A percentile compares a stretch with the other conserved stretches of the same genome.
Evolutionary conservation across 2,329 filamentous ascomycete species (phyloP).

Genomic region (Zymoseptoria ardabiliae): DNA sequence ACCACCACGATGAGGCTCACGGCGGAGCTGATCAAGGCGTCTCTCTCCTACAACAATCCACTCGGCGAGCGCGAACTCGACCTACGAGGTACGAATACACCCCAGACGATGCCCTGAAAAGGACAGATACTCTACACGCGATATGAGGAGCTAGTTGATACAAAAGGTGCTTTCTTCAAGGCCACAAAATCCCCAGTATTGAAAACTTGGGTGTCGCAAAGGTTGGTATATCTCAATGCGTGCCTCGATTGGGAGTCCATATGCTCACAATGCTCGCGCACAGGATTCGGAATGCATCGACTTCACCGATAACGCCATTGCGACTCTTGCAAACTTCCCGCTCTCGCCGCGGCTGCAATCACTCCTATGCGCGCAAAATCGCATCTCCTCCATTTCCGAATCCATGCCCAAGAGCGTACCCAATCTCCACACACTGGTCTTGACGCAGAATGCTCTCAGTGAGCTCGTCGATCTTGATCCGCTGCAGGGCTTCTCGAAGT

Average conservation of each 20-base stretch:
- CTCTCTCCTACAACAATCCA: conserved; percentile 96
- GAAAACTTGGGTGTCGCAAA: conserved; percentile 95
- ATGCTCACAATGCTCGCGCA: conserved; percentile 1
- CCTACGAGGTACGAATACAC: conserved; percentile 80
- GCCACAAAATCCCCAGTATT: conserved; percentile 94
- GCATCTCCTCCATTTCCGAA: conserved; percentile 73
- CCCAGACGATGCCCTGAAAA: conserved; percentile 57
- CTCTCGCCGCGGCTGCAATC: conserved; percentile 81
- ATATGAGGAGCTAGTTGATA: conserved; percentile 35
- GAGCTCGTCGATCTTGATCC: conserved; percentile 85
- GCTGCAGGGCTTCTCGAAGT: conserved; percentile 57
- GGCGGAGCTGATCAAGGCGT: conserved; percentile 85
- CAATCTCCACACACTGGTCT: conserved; percentile 70
- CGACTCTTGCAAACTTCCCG: conserved; percentile 83
- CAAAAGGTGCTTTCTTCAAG: conserved; percentile 51
- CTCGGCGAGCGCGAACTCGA: conserved; percentile 98
- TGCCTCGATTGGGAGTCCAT: not conserved
- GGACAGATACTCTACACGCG: conserved; percentile 88
- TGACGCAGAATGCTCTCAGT: conserved; percentile 72
- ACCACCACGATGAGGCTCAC: conserved; percentile 75
- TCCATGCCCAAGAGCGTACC: conserved; percentile 68
- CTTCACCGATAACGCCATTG: conserved; percentile 96
- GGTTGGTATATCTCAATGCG: conserved; percentile 49
- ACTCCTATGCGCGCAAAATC: conserved; percentile 82
- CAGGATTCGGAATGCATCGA: conserved; percentile 95